These are phyloP conservation scores for Verticillium klebahnii DNA, from an alignment of 2,329 filamentous ascomycete species.

Conservation along the genomic window DNA sequence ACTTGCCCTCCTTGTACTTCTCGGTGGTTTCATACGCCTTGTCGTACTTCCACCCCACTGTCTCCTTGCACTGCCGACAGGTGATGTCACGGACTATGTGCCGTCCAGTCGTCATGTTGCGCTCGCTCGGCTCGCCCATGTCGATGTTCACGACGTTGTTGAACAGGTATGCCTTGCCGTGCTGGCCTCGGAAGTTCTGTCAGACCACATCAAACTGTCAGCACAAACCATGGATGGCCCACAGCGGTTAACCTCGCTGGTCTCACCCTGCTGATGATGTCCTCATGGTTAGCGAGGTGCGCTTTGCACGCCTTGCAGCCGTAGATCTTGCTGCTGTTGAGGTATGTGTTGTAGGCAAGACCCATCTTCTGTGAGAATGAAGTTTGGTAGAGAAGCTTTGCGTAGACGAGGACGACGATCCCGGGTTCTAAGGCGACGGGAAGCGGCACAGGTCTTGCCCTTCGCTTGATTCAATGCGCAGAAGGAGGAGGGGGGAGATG, in stretches of 20 bases:
- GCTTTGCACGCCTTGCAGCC: constrained; percentile 94
- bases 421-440: neutral
- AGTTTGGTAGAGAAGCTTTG: neutral
- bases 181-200: constrained; percentile 96
- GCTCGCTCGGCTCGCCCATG: constrained; percentile 78
- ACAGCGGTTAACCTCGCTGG: neutral
- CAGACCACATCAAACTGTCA: neutral
- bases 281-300: constrained; percentile 89
- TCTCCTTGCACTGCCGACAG: constrained; percentile 86
- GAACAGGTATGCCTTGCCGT: constrained; percentile 97
- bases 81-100: constrained; percentile 92
- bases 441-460: neutral
- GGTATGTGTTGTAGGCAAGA: constrained; percentile 86
- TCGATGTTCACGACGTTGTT: constrained; percentile 89
- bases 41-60: constrained; percentile 98
- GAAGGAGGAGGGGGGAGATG: neutral
- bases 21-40: constrained; percentile 88
- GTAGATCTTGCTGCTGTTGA: constrained; percentile 82
- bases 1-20: constrained; percentile 99
- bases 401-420: neutral
- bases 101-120: constrained; percentile 95
- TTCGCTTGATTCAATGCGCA: neutral
- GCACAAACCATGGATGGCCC: neutral
- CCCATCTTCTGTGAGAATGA: constrained; percentile 56
- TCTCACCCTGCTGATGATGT: constrained; percentile 88